phyloP scores from a whole-genome alignment of 805 yeast genomes.

The Scheffersomyces ergatensis region DNA sequence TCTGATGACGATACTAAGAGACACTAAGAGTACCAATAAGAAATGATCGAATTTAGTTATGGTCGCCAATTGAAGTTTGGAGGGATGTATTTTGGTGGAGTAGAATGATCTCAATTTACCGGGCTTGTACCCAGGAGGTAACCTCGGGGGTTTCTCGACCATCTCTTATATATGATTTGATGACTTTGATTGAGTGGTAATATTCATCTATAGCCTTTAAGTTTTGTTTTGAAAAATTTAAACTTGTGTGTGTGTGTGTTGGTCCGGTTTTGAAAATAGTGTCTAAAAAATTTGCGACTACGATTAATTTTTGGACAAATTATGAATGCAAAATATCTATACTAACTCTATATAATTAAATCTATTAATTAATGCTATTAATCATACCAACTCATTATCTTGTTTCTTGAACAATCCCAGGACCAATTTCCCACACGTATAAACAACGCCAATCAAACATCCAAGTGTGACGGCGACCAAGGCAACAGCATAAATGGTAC shows the following conservation, averaged over 20 bases:
- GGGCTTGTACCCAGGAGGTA: constrained; percentile 25
- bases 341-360: too few species aligned
- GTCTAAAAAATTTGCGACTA: too few species aligned
- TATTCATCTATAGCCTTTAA: too few species aligned
- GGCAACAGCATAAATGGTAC: constrained; percentile 56
- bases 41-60: constrained; percentile 17
- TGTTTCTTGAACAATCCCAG: not conserved
- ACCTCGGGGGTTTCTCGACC: not conserved
- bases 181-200: too few species aligned
- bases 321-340: not conserved
- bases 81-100: constrained; percentile 19
- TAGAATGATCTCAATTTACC: constrained; percentile 30
- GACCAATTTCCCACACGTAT: constrained; percentile 5
- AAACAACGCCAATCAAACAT: constrained; percentile 29
- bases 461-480: constrained; percentile 44
- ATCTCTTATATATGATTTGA: too few species aligned
- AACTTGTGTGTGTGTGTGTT: too few species aligned
- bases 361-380: not conserved
- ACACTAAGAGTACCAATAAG: constrained; percentile 16
- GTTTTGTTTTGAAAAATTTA: too few species aligned
- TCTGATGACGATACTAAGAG: constrained; percentile 24
- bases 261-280: too few species aligned
- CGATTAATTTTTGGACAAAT: too few species aligned
- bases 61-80: constrained; percentile 9
- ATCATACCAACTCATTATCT: not conserved